A percentile compares a stretch with the other conserved stretches of the same genome.
These are phyloP conservation scores for Xylariaceae sp. DNA, from an alignment of 2,329 filamentous ascomycete genomes.

Conservation along the genomic window DNA sequence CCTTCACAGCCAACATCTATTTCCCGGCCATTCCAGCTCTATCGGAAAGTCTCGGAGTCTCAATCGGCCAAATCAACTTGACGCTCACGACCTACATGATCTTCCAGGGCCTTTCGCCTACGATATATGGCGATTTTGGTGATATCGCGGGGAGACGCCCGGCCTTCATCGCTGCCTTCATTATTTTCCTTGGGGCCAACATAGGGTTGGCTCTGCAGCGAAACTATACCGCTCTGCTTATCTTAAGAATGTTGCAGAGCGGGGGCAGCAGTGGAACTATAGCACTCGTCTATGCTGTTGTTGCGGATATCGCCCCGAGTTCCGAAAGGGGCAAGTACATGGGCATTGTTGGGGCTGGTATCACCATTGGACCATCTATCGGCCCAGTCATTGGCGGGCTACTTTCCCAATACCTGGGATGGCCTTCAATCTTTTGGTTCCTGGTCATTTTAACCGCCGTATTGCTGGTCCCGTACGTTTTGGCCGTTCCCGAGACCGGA, in stretches of 20 bases:
- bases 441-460: conserved; percentile 56
- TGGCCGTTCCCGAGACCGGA: conserved; percentile 63
- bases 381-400: conserved; percentile 67
- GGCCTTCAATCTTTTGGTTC: conserved; percentile 73
- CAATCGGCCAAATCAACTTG: conserved; percentile 48
- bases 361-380: conserved; percentile 57
- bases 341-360: conserved; percentile 63
- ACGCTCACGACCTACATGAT: conserved; percentile 65
- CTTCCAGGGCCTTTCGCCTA: conserved; percentile 64
- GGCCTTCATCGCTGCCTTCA: conserved; percentile 60
- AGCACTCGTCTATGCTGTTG: conserved; percentile 70
- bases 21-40: conserved; percentile 48
- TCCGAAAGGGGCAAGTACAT: conserved; percentile 75
- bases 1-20: conserved; percentile 63
- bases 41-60: conserved; percentile 43
- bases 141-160: conserved; percentile 64
- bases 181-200: conserved; percentile 61
- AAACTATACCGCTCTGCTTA: conserved; percentile 59
- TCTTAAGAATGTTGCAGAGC: conserved; percentile 65
- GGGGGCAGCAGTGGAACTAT: conserved; percentile 69
- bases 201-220: conserved; percentile 62
- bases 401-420: conserved; percentile 64
- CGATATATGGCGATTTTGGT: conserved; percentile 63
- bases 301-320: conserved; percentile 71
- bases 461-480: conserved; percentile 56